Evolutionary conservation across 176 grass and related monocot species (phyloP).

Genomic region (Otatea glauca): DNA sequence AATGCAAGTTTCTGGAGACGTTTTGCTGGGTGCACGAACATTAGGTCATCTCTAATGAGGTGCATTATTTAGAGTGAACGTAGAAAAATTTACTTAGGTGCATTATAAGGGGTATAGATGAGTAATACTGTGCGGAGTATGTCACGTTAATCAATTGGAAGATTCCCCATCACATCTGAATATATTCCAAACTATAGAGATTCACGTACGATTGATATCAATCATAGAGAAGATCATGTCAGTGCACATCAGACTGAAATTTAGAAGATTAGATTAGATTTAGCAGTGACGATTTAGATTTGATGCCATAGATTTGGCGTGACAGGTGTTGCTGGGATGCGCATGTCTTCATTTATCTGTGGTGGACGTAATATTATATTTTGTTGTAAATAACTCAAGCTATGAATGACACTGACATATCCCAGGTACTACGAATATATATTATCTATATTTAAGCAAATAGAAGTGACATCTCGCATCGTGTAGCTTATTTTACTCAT

Average conservation of each 20-base stretch:
- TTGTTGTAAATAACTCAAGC: not conserved
- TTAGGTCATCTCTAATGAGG: too few relatives aligned
- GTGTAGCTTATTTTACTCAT: not conserved
- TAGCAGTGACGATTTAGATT: not conserved
- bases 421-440: conserved; percentile 22
- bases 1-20: too few relatives aligned
- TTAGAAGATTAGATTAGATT: conserved; percentile 24
- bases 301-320: not conserved
- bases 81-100: too few relatives aligned
- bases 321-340: not conserved
- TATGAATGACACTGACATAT: conserved; percentile 7
- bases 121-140: not conserved
- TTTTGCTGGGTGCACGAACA: too few relatives aligned
- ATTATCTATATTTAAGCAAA: not conserved
- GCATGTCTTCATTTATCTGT: not conserved
- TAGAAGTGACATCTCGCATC: not conserved
- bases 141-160: not conserved
- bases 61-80: too few relatives aligned
- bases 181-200: not conserved
- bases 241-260: not conserved
- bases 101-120: too few relatives aligned
- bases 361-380: not conserved
- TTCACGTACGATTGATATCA: not conserved
- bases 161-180: conserved; percentile 16
- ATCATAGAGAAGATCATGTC: not conserved